Percentiles rank a stretch among this genome's conserved stretches.
Evolutionary conservation across 2,329 filamentous ascomycete species (phyloP).

Genomic region (Cladophialophora immunda): DNA sequence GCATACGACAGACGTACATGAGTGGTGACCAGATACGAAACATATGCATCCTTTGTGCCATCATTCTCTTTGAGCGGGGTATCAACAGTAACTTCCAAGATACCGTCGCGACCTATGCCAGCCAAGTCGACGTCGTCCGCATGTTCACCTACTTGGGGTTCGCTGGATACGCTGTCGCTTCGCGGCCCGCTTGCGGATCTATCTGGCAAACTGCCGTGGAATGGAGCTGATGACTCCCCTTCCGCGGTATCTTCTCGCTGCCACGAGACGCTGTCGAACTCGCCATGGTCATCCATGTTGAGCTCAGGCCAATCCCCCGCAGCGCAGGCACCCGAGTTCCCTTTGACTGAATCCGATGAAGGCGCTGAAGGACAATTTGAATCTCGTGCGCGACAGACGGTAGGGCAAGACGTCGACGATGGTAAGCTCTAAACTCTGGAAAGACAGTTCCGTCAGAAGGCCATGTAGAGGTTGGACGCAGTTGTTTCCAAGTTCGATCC

Average conservation of each 20-base stretch:
- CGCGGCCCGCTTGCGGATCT: constrained; percentile 53
- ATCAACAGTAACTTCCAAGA: constrained; percentile 82
- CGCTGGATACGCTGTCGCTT: constrained; percentile 55
- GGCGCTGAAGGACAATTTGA: not conserved
- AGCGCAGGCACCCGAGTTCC: constrained; percentile 24
- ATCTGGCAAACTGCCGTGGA: constrained; percentile 40
- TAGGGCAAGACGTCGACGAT: not conserved
- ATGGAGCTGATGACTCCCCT: constrained; percentile 49
- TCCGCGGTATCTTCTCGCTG: constrained; percentile 66
- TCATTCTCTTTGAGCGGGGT: constrained; percentile 93
- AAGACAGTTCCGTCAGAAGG: not conserved
- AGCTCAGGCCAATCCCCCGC: constrained; percentile 14
- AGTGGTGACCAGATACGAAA: constrained; percentile 94
- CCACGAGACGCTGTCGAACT: constrained; percentile 86
- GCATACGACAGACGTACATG: constrained; percentile 65
- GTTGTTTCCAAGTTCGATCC: not conserved
- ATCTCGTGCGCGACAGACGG: not conserved
- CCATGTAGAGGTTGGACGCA: not conserved
- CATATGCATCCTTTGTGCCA: constrained; percentile 94
- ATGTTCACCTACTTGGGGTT: constrained; percentile 59
- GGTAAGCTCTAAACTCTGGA: not conserved
- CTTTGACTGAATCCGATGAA: not conserved
- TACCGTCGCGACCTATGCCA: constrained; percentile 73
- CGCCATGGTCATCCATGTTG: constrained; percentile 64
- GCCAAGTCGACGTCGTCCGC: constrained; percentile 67